A percentile compares a stretch with the other conserved stretches of the same genome.
Conservation (phyloP, 192 early-diverging fungal species). For the Jimgerdemannia lactiflua region DNA sequence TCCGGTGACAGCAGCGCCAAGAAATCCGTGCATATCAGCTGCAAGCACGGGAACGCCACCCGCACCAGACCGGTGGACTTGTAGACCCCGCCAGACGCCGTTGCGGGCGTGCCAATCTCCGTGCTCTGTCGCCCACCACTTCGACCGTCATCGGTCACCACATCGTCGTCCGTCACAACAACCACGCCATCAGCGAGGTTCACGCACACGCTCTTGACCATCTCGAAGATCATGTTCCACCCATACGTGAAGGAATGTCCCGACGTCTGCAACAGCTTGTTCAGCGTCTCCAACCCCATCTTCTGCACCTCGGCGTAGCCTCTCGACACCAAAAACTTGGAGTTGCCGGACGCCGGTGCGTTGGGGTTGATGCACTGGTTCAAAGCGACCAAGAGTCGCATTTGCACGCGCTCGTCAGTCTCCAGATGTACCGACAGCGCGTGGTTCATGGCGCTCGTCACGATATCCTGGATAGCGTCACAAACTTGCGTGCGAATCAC, state of each 20-base stretch:
- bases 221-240: slow-evolving; percentile 91
- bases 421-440: slow-evolving; percentile 57
- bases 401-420: slow-evolving; percentile 62
- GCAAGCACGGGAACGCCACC: slow-evolving; percentile 87
- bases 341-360: background rate
- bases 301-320: slow-evolving; percentile 66
- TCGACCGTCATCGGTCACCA: background rate
- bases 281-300: slow-evolving; percentile 83
- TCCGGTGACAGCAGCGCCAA: slow-evolving; percentile 72
- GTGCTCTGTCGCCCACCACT: too few species aligned
- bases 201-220: slow-evolving; percentile 58
- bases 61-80: slow-evolving; percentile 55
- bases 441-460: slow-evolving; percentile 68
- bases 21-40: slow-evolving; percentile 96
- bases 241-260: slow-evolving; percentile 83
- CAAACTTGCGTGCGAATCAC: slow-evolving; percentile 77
- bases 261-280: slow-evolving; percentile 86
- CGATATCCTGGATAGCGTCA: slow-evolving; percentile 70
- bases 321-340: background rate
- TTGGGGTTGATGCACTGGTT: slow-evolving; percentile 52
- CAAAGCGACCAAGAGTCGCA: slow-evolving; percentile 54
- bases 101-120: too few species aligned
- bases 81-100: background rate
- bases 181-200: slow-evolving; percentile 6
- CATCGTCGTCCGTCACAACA: background rate